Conservation (phyloP, 306 rosid genomes). For the Trifolium subterraneum region DNA sequence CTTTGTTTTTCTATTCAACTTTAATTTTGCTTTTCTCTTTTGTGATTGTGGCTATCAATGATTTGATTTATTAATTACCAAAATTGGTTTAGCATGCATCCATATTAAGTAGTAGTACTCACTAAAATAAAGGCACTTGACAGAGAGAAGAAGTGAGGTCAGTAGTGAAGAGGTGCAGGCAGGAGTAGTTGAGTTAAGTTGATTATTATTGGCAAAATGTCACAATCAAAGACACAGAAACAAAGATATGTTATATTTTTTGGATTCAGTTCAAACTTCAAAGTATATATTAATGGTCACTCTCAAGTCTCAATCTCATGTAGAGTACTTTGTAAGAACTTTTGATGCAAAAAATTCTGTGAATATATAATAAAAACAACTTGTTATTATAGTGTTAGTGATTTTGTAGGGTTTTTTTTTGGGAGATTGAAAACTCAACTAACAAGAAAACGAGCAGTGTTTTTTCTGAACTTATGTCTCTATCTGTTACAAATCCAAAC, state of each 20-base stretch:
- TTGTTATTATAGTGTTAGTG: not conserved
- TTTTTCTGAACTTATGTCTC: conserved; percentile 49
- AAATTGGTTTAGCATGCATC: not conserved
- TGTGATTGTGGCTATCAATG: not conserved
- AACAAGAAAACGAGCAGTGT: conserved; percentile 51
- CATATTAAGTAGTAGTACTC: not conserved
- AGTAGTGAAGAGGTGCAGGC: not conserved
- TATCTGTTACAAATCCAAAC: conserved; percentile 38
- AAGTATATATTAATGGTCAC: conserved; percentile 16
- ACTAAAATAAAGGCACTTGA: conserved; percentile 19
- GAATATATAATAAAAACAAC: not conserved
- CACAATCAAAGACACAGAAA: conserved; percentile 39
- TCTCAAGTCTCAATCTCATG: conserved; percentile 46
- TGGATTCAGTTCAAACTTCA: conserved; percentile 37
- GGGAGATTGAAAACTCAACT: conserved; percentile 36
- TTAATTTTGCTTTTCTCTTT: conserved; percentile 22
- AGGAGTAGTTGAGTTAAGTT: conserved; percentile 22
- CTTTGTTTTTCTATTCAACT: conserved; percentile 33
- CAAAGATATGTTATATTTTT: conserved; percentile 3
- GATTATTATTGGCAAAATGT: conserved; percentile 32
- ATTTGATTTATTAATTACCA: not conserved
- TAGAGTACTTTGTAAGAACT: conserved; percentile 34
- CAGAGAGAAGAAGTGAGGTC: conserved; percentile 5
- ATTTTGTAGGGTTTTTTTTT: conserved; percentile 8
- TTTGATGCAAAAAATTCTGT: conserved; percentile 32